A percentile compares a stretch with the other conserved stretches of the same genome.
Conservation (phyloP, 225 moss, liverwort and hornwort species). For the Climacium dendroides region DNA sequence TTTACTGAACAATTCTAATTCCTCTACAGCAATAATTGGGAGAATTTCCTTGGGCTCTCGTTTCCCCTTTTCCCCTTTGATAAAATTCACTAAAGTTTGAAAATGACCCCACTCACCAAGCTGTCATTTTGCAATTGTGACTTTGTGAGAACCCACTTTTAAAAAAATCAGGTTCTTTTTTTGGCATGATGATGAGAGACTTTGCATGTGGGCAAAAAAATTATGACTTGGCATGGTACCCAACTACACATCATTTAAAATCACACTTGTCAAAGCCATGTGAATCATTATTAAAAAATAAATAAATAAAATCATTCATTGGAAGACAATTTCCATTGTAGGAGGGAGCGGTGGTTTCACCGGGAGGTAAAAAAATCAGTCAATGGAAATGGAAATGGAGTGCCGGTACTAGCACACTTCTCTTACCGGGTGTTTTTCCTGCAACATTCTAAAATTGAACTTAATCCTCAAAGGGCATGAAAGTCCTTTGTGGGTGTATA, state of each 20-base stretch:
- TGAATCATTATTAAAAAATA: not conserved
- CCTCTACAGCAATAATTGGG: not conserved
- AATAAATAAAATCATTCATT: not conserved
- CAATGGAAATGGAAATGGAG: not conserved
- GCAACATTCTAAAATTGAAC: not conserved
- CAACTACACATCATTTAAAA: not conserved
- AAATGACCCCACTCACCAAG: not conserved
- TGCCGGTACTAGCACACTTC: too few relatives aligned
- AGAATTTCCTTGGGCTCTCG: not conserved
- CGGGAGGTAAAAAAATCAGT: not conserved
- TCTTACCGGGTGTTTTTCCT: not conserved
- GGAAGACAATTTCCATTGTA: accelerated
- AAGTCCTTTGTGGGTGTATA: too few relatives aligned
- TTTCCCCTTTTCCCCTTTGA: not conserved
- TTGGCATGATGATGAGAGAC: not conserved
- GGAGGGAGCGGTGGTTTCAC: not conserved
- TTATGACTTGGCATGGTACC: not conserved
- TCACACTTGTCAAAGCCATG: not conserved
- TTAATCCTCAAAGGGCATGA: too few relatives aligned
- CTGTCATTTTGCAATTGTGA: not conserved
- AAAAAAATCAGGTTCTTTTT: not conserved
- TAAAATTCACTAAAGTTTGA: not conserved
- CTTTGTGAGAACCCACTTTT: not conserved
- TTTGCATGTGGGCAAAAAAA: not conserved
- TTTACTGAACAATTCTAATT: not conserved